Conservation (phyloP, 768 basidiomycete species). For the Lanmaoa rubissima region DNA sequence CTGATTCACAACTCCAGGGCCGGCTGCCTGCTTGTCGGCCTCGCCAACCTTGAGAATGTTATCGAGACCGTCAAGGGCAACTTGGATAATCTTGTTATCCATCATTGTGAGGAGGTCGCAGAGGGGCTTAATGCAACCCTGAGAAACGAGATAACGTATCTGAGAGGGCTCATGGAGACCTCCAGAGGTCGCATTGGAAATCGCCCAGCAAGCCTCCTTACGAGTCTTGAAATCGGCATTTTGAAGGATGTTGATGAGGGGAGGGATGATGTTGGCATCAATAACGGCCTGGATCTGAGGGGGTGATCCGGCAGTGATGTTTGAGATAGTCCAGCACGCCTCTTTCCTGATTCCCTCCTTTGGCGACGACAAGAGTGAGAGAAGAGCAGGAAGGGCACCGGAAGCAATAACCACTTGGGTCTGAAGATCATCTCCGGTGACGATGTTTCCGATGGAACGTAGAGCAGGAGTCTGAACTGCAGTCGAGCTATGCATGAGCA, state of each 20-base stretch:
- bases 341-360: slow-evolving; percentile 99
- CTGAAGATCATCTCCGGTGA: slow-evolving; percentile 98
- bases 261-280: slow-evolving; percentile 97
- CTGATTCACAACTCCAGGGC: slow-evolving; percentile 83
- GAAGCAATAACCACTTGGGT: slow-evolving; percentile 99
- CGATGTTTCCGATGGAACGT: slow-evolving; percentile 98
- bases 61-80: slow-evolving; percentile 96
- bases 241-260: slow-evolving; percentile 96
- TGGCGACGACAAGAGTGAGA: slow-evolving; percentile 89
- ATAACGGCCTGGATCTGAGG: slow-evolving; percentile 97
- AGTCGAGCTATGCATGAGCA: slow-evolving; percentile 91
- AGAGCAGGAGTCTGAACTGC: slow-evolving; percentile 98
- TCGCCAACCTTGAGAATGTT: slow-evolving; percentile 98
- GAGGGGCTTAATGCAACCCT: slow-evolving; percentile 98
- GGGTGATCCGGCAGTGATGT: slow-evolving; percentile 95
- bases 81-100: slow-evolving; percentile 99
- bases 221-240: slow-evolving; percentile 99
- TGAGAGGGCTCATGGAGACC: slow-evolving; percentile 95
- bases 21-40: slow-evolving; percentile 81
- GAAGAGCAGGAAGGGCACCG: slow-evolving; percentile 91
- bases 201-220: slow-evolving; percentile 99
- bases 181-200: slow-evolving; percentile 98
- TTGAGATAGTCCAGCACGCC: slow-evolving; percentile 99
- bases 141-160: slow-evolving; percentile 95
- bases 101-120: slow-evolving; percentile 96